Base-by-base conservation (phyloP, 108 stramenopile genomes). In the Seminavis robusta region DNA sequence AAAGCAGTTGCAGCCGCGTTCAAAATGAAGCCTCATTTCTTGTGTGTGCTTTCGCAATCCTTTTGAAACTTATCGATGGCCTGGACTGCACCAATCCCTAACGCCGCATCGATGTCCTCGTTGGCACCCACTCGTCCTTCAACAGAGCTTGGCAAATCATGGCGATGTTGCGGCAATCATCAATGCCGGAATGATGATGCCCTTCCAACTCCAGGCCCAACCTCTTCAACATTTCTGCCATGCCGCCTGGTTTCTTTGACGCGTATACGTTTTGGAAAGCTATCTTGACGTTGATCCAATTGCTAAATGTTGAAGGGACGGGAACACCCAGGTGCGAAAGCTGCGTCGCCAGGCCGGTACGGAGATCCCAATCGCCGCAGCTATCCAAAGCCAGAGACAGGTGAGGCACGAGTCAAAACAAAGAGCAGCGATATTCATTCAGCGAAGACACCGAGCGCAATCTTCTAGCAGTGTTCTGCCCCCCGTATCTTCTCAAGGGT, bases 341-440 rank as follows among this genome's bases (percentile, higher is more conserved):
- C 30, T 64, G 63, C 25, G 47, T 56, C 6, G 63, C 42, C 27
- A 64, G 32, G 30, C 63, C 53, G 4, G 45, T 45, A 39, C 55
- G 53, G 20, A 64, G 38, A 44, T 64, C 63, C 63, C 63, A 64
- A 17, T 64, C 63, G 15, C 63, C 63, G 29, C 47, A 50, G 21
- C 23, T n/a, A n/a, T n/a, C n/a, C n/a, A n/a, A n/a, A n/a, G n/a
- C n/a, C n/a, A n/a, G n/a, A n/a, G n/a, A n/a, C n/a, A n/a, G n/a
- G n/a, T n/a, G n/a, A n/a, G n/a, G n/a, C n/a, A n/a, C n/a, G n/a
- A n/a, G n/a, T n/a, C n/a, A n/a, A n/a, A n/a, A n/a, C n/a, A n/a
- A n/a, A n/a, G n/a, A n/a, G n/a, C n/a, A n/a, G n/a, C n/a, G n/a
- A n/a, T n/a, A n/a, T n/a, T n/a, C n/a, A n/a, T n/a, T n/a, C n/a